These are phyloP conservation scores for Heterobasidion irregulare DNA, from an alignment of 1,284 basidiomycete species.

Conservation along the genomic window DNA sequence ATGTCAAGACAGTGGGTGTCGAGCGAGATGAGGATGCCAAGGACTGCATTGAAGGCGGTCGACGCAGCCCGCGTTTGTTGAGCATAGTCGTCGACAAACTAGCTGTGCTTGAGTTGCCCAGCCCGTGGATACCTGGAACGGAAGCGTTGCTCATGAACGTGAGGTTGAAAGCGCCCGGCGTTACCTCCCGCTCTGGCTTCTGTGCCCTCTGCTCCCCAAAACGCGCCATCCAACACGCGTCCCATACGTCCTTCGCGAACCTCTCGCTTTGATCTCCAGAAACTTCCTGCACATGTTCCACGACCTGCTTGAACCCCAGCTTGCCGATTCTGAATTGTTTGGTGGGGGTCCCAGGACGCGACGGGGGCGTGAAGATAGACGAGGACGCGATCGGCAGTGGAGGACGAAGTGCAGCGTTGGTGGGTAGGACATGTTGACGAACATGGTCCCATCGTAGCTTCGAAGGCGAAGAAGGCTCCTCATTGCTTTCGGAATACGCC, in stretches of 20 bases:
- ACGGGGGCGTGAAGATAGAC: constrained; percentile 17
- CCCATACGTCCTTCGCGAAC: constrained; percentile 42
- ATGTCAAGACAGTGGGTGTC: constrained; percentile 24
- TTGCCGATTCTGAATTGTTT: constrained; percentile 44
- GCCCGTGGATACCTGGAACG: constrained; percentile 18
- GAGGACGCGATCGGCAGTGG: constrained; percentile 17
- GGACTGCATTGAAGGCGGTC: constrained; percentile 32
- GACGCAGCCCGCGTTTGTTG: constrained; percentile 24
- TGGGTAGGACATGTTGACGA: constrained; percentile 42
- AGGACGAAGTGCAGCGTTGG: constrained; percentile 13
- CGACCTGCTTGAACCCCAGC: constrained; percentile 51
- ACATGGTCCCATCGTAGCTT: constrained; percentile 42
- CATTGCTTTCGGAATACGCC: constrained; percentile 2
- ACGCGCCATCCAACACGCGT: constrained; percentile 40
- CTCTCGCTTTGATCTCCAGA: constrained; percentile 34
- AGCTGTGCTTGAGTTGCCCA: constrained; percentile 12
- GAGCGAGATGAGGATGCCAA: constrained; percentile 16
- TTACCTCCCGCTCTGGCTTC: constrained; percentile 26
- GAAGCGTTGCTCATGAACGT: constrained; percentile 40
- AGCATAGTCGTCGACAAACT: constrained; percentile 16
- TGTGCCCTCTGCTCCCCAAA: constrained; percentile 23
- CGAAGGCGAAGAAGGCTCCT: constrained; percentile 28
- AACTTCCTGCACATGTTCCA: constrained; percentile 45
- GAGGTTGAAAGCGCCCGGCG: constrained; percentile 30
- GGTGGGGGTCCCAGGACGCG: constrained; percentile 28